Evolutionary conservation across 441 rosid species (phyloP), one percentile per base, ranked within the genome.

Genomic region (Eugenia klotzschiana): DNA sequence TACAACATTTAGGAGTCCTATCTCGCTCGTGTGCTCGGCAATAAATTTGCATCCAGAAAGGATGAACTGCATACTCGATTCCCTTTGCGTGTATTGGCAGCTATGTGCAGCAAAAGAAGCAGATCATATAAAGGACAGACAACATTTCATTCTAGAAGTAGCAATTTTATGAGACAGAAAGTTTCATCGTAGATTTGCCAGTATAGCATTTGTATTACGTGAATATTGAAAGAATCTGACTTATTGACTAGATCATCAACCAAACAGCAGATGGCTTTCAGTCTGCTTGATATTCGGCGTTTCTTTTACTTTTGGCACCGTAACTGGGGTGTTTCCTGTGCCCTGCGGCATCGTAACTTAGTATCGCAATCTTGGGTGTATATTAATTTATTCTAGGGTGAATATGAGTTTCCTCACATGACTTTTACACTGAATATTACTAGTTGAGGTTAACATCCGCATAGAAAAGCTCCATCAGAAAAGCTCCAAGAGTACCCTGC

Each of bases 11-110:
- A n/a, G 86, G 74, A 20, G 86, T 84, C 33, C 55, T 51, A 72
- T 84, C 86, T 64, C 29, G 80, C 53, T 84, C 83, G 20, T 84
- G 86, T 52, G 81, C 50, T 52, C 40, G 81, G 80, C 86, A 84
- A 81, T 81, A 84, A 51, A 69, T 84, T 53, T 81, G 81, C 80
- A 43, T 25, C 86, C 86, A 84, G 83, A 84, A 84, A 64, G 56
- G 73, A 49, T 72, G 81, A 20, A 9, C 20, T 0, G 81, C 29
- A 20, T 23, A 84, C 57, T 81, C 80, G 4, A 46, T 64, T 54
- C 74, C 60, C 26, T 43, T 43, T 0, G 22, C 3, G 11, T 80
- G 43, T 79, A 18, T 55, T 22, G 86, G 86, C 54, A 84, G 73
- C 86, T 80, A 82, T 84, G 51, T 72, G 64, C 6, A 26, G 41